Evolutionary conservation across 257 asterid genomes (phyloP), one percentile per base, ranked within the genome.

Genomic region (Capsicum rhomboideum): DNA sequence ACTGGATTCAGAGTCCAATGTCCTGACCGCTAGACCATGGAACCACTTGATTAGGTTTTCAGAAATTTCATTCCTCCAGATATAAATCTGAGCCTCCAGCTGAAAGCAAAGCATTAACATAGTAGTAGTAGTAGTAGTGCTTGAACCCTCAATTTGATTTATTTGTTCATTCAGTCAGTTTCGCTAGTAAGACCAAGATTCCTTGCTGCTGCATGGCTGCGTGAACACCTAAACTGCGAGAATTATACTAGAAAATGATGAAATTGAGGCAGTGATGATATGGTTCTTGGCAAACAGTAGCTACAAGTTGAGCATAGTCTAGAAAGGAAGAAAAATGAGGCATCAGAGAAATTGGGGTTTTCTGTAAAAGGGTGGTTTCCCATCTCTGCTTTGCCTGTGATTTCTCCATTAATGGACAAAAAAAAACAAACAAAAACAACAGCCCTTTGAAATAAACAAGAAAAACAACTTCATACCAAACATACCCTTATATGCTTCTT

Each of bases 401-500:
- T 37, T 71, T 40, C 54, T 71, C 79, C 79, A 49, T 40, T 40
- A 5, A 71, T 10, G 54, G 79, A 68, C 16, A 49, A 42, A 8
- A 4, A 10, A 16, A 52, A 8, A 4, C 6, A 16, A 52, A 53
- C 69, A n/a, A n/a, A n/a, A n/a, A n/a, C 83, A 87, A 87, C 83
- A 79, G 59, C 89, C 83, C 86, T 82, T 74, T 16, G 10, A 23
- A 29, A 23, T 50, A 46, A n/a, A 40, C 79, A 71, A 71, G 79
- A 42, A 71, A 71, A 71, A 40, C 29, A 20, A 63, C 31, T 71
- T 71, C 46, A 34, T 68, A 18, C 52, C 83, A 83, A 46, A 26
- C 75, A 82, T 68, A 21, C 58, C 53, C 69, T 64, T 68, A 61
- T 61, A 56, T 10, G 40, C 14, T 3, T 67, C 77, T 34, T 68